Conservation (phyloP, 2,329 filamentous ascomycete genomes). For the Trichothecium roseum region DNA sequence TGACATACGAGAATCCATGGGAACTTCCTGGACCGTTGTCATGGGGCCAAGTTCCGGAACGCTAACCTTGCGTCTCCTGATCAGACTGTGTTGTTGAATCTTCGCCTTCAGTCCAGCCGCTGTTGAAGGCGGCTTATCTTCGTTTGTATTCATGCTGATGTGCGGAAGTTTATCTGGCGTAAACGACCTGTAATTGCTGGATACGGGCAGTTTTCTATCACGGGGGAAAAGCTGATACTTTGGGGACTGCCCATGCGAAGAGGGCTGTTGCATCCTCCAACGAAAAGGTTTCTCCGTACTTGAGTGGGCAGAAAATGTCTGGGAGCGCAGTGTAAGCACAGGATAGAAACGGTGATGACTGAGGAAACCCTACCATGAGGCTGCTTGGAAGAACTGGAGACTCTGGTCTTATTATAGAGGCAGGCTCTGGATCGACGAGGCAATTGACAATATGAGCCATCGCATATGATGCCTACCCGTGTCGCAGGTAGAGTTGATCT, state of each 20-base stretch:
- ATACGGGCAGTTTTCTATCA: conserved; percentile 33
- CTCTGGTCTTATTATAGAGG: conserved; percentile 40
- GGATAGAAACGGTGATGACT: too few relatives aligned
- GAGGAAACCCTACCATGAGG: too few relatives aligned
- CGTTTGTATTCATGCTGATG: conserved; percentile 23
- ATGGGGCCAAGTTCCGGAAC: conserved; percentile 56
- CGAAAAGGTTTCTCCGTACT: conserved; percentile 38
- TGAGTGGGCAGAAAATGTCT: conserved; percentile 5
- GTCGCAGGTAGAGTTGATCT: background rate
- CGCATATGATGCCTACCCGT: conserved; percentile 7
- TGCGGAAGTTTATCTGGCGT: conserved; percentile 38
- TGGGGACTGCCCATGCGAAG: conserved; percentile 27
- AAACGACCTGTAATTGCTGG: conserved; percentile 31
- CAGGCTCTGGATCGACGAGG: conserved; percentile 38
- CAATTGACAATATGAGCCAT: conserved; percentile 57
- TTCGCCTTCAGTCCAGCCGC: conserved; percentile 35
- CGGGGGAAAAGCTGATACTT: conserved; percentile 54
- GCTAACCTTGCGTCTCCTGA: conserved; percentile 51
- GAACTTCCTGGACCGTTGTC: conserved; percentile 56
- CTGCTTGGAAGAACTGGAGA: conserved; percentile 27
- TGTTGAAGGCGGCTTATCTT: conserved; percentile 24
- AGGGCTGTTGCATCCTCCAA: conserved; percentile 47
- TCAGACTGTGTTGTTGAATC: conserved; percentile 47
- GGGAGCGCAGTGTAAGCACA: background rate
- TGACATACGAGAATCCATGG: conserved; percentile 61